phyloP scores from a whole-genome alignment of 768 basidiomycete species.

The Tricholoma bakamatsutake region DNA sequence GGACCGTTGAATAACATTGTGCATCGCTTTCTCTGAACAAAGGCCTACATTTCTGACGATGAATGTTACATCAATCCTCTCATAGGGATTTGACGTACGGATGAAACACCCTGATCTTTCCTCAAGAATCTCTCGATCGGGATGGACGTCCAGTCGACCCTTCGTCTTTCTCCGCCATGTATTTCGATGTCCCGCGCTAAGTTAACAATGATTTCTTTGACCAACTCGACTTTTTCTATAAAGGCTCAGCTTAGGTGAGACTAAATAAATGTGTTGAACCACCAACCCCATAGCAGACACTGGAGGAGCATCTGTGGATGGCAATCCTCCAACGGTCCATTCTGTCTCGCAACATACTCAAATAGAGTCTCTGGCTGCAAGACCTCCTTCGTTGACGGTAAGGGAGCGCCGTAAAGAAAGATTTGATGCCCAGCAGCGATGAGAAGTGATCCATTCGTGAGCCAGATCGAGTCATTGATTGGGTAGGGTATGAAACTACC shows the following conservation, averaged over 20 bases:
- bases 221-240: constrained; percentile 77
- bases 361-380: constrained; percentile 50
- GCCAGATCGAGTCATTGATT: constrained; percentile 90
- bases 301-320: constrained; percentile 93
- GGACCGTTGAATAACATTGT: constrained; percentile 48
- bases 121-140: constrained; percentile 53
- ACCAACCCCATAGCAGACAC: constrained; percentile 83
- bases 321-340: constrained; percentile 86
- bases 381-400: constrained; percentile 10
- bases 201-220: constrained; percentile 73
- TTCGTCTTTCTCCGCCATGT: constrained; percentile 16
- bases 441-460: constrained; percentile 75
- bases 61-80: constrained; percentile 7
- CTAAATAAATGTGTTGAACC: neutral
- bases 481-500: constrained; percentile 69
- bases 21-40: constrained; percentile 34
- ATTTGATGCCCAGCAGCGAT: constrained; percentile 82
- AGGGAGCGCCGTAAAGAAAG: constrained; percentile 63
- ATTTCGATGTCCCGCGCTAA: constrained; percentile 42
- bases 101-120: constrained; percentile 21
- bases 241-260: neutral
- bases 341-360: constrained; percentile 74
- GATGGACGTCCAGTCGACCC: constrained; percentile 40
- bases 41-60: neutral
- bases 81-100: constrained; percentile 10